Evolutionary conservation across 148 eudicot species (phyloP), one percentile per base, ranked within the genome.

Genomic region (Suaeda aralocaspica): DNA sequence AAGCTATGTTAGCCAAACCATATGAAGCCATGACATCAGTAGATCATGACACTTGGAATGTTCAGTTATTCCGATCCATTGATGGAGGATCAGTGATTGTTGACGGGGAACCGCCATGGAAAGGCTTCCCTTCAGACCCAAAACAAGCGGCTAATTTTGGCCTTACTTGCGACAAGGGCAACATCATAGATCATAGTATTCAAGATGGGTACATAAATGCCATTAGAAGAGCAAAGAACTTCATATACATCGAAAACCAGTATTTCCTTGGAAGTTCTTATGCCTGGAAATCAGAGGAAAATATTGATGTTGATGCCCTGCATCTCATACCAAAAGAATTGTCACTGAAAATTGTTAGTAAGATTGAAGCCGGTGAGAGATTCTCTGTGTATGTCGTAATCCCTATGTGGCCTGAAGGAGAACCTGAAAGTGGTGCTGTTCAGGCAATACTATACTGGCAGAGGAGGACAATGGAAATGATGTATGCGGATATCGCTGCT

Each of bases 401-500:
- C 49, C 97, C 97, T 30, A 91, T 91, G 97, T 91, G 97, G 97
- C 97, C 97, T 1, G 94, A 91, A 78, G 97, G 97, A 2, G 82
- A 77, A 49, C 97, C 97, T 0, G 97, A 88, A 71, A 91, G 94
- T 62, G 87, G 60, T 26, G 71, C 91, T 3, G 97, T 91, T 31
- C 94, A 88, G 77, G 94, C 89, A 2, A 91, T 91, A 61, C 64
- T 91, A 9, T 90, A 87, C 58, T 89, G 91, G 93, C 97, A 91
- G 58, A 76, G 82, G 64, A 74, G 85, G 68, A 91, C 97, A 21
- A 91, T 91, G 87, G 94, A 91, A 66, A 91, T 91, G 97, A 91
- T 91, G 97, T 91, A 91, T 48, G 70, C 63, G 18, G 97, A 91
- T 44, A 82, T 91, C 36, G 84, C 83, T 28, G 30, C 62, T 8